Evolutionary conservation across 345 rosid genomes (phyloP).

Genomic region (Chamaenerion angustifolium): DNA sequence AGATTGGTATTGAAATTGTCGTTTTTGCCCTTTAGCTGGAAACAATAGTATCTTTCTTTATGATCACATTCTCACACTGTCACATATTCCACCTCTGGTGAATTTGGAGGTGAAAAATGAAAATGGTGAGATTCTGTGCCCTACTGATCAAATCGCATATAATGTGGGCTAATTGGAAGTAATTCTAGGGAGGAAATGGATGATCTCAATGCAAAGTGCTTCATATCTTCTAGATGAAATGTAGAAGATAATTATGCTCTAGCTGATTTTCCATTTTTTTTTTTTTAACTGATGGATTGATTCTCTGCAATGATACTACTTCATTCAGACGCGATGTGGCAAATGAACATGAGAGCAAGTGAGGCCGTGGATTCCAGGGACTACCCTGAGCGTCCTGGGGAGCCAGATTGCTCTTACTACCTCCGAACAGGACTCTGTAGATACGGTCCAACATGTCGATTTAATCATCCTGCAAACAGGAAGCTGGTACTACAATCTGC

Average conservation of each 20-base stretch:
- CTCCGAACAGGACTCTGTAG: conserved; percentile 97
- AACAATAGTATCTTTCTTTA: neutral
- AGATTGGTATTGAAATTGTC: neutral
- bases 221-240: too few species aligned
- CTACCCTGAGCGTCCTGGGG: conserved; percentile 87
- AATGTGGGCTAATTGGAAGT: too few species aligned
- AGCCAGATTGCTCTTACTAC: conserved; percentile 92
- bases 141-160: too few species aligned
- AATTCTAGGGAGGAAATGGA: too few species aligned
- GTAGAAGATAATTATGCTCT: neutral
- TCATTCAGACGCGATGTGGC: conserved; percentile 81
- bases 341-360: conserved; percentile 53
- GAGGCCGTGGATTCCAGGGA: conserved; percentile 62
- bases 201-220: too few species aligned
- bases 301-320: conserved; percentile 9
- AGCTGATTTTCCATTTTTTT: neutral
- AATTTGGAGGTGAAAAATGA: too few species aligned
- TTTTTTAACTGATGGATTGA: neutral
- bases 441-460: conserved; percentile 61
- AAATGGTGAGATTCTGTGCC: too few species aligned
- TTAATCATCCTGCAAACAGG: conserved; percentile 73
- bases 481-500: conserved; percentile 54
- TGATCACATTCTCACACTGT: neutral
- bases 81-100: too few species aligned
- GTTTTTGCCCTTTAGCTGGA: neutral